Base-by-base conservation (phyloP, 2,329 filamentous ascomycete genomes). In the Trichoderma koningii region DNA sequence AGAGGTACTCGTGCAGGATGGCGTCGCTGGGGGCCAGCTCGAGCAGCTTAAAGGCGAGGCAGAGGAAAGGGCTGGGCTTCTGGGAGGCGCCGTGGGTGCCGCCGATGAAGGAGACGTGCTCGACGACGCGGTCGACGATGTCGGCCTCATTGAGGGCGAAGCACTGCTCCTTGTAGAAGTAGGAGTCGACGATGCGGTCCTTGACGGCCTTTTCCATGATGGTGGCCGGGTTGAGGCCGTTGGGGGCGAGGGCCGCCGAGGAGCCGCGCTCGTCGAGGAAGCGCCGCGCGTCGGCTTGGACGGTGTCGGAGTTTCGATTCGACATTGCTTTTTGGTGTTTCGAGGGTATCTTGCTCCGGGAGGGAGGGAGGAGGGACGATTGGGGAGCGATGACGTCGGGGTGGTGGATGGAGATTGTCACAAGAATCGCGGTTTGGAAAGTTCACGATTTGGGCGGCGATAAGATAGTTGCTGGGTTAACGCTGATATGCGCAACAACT, bases 121-220 rank as follows among this genome's bases (percentile, higher is more conserved):
- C 90, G 28, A 92, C 90, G 0, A 96, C 93, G 69, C 95, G 91
- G 79, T 97, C 92, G 71, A 97, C 89, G 6, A 99, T 82, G 77
- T 88, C 86, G 60, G 87, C 86, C 75, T 89, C 87, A 80, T 98
- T 99, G 69, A 99, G 84, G 48, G 91, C 95, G 78, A 98, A 99
- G 76, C 95, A 97, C 80, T 97, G 93, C 79, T 98, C 95, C 78
- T 97, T 97, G 90, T 93, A 99, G 81, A 97, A 99, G 80, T 97
- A 96, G 61, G 88, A 92, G 74, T 97, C 93, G 70, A 93, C 88
- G 77, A 99, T 97, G 74, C 95, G 93, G 79, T 99, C 95, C 74
- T 91, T 91, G 69, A 97, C 92, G 47, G 93, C 90, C 77, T 96
- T 97, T 78, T 98, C 94, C 84, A 98, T 91, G 66, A 98, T 91